Conservation (phyloP, 2,329 filamentous ascomycete species). For the Penicillium digitatum region DNA sequence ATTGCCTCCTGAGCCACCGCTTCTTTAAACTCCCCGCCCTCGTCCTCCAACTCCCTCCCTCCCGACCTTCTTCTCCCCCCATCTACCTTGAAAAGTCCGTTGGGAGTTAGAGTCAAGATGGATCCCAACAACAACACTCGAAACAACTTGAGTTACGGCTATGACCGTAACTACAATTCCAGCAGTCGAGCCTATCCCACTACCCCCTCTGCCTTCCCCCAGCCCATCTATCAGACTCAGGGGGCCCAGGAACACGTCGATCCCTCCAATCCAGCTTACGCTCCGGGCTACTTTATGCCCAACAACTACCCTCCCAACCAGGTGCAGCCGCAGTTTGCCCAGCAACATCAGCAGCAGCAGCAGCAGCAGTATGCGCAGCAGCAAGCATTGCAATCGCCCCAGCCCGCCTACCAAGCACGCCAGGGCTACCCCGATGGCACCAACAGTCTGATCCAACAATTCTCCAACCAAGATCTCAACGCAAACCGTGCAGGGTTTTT, state of each 20-base stretch:
- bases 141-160: conserved; percentile 48
- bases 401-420: conserved; percentile 52
- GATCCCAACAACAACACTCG: conserved; percentile 51
- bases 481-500: conserved; percentile 68
- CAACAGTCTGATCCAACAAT: conserved; percentile 88
- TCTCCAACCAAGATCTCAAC: conserved; percentile 91
- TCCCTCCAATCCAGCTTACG: conserved; percentile 41
- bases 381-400: conserved; percentile 52
- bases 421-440: conserved; percentile 67
- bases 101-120: conserved; percentile 37
- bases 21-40: conserved; percentile 21
- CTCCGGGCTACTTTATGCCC: conserved; percentile 59
- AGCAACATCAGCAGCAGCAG: conserved; percentile 46
- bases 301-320: conserved; percentile 54
- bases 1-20: conserved; percentile 30
- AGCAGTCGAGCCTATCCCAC: conserved; percentile 73
- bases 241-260: conserved; percentile 60
- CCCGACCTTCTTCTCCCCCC: conserved; percentile 9
- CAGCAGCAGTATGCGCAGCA: conserved; percentile 52
- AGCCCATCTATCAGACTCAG: conserved; percentile 69
- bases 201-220: conserved; percentile 92
- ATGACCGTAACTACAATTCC: conserved; percentile 61
- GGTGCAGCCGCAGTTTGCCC: conserved; percentile 43
- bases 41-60: neutral
- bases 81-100: conserved; percentile 5